Conservation (phyloP, 768 basidiomycete genomes). For the Butyriboletus loyo region DNA sequence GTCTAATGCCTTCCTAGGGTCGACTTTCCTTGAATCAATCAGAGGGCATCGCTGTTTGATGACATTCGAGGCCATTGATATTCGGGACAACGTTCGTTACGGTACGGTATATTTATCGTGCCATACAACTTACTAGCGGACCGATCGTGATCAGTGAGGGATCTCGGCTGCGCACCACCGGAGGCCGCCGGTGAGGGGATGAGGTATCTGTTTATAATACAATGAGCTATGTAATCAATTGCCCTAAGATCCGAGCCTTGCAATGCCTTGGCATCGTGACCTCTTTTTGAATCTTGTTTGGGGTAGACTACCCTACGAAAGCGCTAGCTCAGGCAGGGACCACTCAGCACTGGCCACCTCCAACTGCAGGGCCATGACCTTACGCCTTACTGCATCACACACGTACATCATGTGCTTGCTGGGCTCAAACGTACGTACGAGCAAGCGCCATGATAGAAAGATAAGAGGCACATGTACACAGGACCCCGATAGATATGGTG, state of each 20-base stretch:
- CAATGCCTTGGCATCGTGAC: not conserved
- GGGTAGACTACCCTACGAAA: too few species aligned
- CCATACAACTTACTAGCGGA: not conserved
- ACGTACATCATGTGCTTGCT: conserved; percentile 6
- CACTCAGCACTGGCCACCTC: too few species aligned
- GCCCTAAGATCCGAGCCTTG: conserved; percentile 2
- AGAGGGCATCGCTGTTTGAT: not conserved
- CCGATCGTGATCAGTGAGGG: not conserved
- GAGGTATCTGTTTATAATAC: not conserved
- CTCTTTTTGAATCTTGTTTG: too few species aligned
- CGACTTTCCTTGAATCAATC: not conserved
- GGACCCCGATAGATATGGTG: conserved; percentile 17
- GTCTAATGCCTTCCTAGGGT: not conserved
- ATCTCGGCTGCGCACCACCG: not conserved
- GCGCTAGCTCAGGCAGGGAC: too few species aligned
- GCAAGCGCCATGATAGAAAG: not conserved
- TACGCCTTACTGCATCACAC: conserved; percentile 3
- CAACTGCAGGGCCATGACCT: not conserved
- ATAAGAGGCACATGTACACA: conserved; percentile 16
- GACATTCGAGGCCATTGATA: not conserved
- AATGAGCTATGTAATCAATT: not conserved
- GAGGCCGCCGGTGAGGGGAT: not conserved
- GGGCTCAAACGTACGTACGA: conserved; percentile 17
- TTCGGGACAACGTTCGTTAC: not conserved
- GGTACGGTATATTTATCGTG: not conserved